Conservation (phyloP, 768 basidiomycete species). For the Agaricus subrufescens region DNA sequence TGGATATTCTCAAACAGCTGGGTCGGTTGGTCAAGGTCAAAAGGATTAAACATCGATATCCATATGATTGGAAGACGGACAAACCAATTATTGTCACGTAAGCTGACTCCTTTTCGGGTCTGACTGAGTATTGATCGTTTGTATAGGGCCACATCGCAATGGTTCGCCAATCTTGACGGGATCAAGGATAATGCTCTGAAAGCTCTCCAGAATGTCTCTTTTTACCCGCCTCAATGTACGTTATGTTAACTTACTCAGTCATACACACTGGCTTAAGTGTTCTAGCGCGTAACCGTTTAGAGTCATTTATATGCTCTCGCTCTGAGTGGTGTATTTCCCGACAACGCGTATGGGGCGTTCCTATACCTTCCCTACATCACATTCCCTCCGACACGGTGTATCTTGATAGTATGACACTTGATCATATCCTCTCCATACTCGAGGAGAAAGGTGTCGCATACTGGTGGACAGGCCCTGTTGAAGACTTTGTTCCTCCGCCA, state of each 20-base stretch:
- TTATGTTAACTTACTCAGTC: not conserved
- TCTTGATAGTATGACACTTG: constrained; percentile 59
- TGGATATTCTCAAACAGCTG: constrained; percentile 54
- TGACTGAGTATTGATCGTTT: not conserved
- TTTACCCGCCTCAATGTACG: constrained; percentile 73
- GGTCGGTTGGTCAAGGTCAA: constrained; percentile 61
- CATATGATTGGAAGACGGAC: constrained; percentile 96
- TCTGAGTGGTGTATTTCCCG: constrained; percentile 99
- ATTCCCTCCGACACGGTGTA: constrained; percentile 55
- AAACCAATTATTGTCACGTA: constrained; percentile 89
- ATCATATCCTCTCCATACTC: constrained; percentile 74
- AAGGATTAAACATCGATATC: constrained; percentile 81
- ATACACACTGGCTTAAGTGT: not conserved
- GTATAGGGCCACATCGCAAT: constrained; percentile 85
- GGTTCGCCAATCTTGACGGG: constrained; percentile 89
- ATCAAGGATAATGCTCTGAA: constrained; percentile 75
- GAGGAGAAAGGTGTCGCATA: constrained; percentile 68
- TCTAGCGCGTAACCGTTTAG: constrained; percentile 82
- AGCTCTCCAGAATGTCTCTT: constrained; percentile 66
- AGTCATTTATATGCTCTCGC: constrained; percentile 79
- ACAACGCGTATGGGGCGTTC: constrained; percentile 96
- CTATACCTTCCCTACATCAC: constrained; percentile 85
- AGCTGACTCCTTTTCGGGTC: constrained; percentile 18
- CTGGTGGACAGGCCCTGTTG: constrained; percentile 89
- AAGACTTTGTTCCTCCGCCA: constrained; percentile 71